Evolutionary conservation across 2,329 filamentous ascomycete genomes (phyloP).

Genomic region (Bipolaris oryzae): DNA sequence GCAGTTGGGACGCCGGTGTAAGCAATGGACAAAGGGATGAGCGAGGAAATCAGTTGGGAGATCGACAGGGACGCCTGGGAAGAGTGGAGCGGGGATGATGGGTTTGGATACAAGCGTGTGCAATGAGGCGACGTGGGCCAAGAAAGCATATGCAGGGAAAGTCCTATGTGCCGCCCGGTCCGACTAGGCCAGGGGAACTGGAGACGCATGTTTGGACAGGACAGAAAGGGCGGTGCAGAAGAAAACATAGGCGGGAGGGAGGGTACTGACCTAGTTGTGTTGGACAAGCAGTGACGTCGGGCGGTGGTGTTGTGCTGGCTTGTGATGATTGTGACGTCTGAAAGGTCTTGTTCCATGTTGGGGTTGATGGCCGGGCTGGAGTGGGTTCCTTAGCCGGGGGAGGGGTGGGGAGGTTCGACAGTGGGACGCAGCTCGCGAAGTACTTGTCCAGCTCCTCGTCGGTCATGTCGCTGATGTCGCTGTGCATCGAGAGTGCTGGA

Average conservation of each 20-base stretch:
- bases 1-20: constrained; percentile 1
- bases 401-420: constrained; percentile 50
- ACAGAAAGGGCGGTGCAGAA: constrained; percentile 22
- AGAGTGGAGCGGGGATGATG: constrained; percentile 15
- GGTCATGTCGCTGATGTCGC: constrained; percentile 46
- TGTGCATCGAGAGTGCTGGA: constrained; percentile 32
- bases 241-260: neutral
- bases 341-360: constrained; percentile 9
- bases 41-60: constrained; percentile 13
- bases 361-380: constrained; percentile 12
- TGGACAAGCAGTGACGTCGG: constrained; percentile 18
- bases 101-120: constrained; percentile 10
- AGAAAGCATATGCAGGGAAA: constrained; percentile 28
- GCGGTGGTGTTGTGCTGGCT: neutral
- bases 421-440: constrained; percentile 47
- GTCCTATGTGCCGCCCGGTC: constrained; percentile 19
- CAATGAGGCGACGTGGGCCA: constrained; percentile 21
- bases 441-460: constrained; percentile 49
- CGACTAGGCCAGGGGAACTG: constrained; percentile 25
- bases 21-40: constrained; percentile 10
- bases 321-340: neutral
- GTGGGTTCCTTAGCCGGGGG: constrained; percentile 43
- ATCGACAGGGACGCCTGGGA: constrained; percentile 30
- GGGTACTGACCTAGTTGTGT: constrained; percentile 40
- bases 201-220: constrained; percentile 12